Percentiles rank a stretch among this genome's conserved stretches.
Evolutionary conservation across 768 basidiomycete genomes (phyloP).

Genomic region (Ephemerocybe angulata): DNA sequence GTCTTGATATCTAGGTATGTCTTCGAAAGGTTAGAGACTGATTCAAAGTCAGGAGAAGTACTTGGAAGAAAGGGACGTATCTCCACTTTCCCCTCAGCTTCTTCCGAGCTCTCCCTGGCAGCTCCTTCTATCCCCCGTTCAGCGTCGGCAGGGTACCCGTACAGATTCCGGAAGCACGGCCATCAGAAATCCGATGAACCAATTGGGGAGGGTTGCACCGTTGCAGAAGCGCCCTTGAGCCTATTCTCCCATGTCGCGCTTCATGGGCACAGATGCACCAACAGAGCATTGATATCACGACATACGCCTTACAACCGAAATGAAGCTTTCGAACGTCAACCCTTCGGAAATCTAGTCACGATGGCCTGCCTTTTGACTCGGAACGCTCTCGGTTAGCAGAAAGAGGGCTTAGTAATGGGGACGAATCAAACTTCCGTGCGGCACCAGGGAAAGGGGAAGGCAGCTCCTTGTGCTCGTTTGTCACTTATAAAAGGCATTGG

Average conservation of each 20-base stretch:
- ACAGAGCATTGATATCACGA: slow-evolving; percentile 1
- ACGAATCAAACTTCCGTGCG: not conserved
- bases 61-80: too few species aligned
- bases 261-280: not conserved
- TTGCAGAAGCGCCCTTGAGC: not conserved
- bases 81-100: too few species aligned
- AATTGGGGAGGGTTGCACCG: not conserved
- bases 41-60: too few species aligned
- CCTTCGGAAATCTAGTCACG: not conserved
- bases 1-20: too few species aligned
- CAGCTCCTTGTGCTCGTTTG: not conserved
- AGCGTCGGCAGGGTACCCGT: not conserved
- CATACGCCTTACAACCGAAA: not conserved
- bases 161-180: not conserved
- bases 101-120: not conserved
- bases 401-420: not conserved
- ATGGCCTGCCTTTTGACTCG: not conserved
- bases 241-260: slow-evolving; percentile 1
- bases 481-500: not conserved
- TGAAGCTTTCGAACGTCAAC: not conserved
- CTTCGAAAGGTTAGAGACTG: too few species aligned
- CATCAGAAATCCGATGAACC: slow-evolving; percentile 4
- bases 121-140: not conserved
- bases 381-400: slow-evolving; percentile 1
- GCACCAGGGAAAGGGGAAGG: not conserved